Percentiles rank a stretch among this genome's conserved stretches.
Evolutionary conservation across 2,329 filamentous ascomycete species (phyloP).

Genomic region (Trichoderma arundinaceum): DNA sequence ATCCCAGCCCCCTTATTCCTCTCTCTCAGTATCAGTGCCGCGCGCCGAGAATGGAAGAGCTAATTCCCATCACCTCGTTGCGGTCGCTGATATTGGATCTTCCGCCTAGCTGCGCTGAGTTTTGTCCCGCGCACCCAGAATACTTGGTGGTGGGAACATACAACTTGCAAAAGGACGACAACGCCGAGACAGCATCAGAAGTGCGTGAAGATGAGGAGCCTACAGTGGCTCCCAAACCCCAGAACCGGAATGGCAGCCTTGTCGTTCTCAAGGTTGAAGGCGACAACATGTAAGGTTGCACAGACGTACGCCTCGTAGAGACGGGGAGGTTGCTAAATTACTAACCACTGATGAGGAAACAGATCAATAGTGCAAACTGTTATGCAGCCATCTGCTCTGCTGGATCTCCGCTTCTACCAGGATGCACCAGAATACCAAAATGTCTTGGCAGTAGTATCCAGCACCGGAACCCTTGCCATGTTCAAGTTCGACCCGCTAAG

Average conservation of each 20-base stretch:
- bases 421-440: slow-evolving; percentile 45
- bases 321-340: not conserved
- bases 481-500: slow-evolving; percentile 58
- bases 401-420: slow-evolving; percentile 84
- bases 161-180: slow-evolving; percentile 63
- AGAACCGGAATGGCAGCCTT: slow-evolving; percentile 75
- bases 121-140: slow-evolving; percentile 65
- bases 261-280: slow-evolving; percentile 66
- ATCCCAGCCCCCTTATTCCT: not conserved
- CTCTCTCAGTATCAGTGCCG: not conserved
- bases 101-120: slow-evolving; percentile 79
- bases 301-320: not conserved
- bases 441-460: slow-evolving; percentile 76
- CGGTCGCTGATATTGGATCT: slow-evolving; percentile 63
- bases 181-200: slow-evolving; percentile 30
- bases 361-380: slow-evolving; percentile 58
- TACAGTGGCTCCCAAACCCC: slow-evolving; percentile 46
- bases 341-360: slow-evolving; percentile 20
- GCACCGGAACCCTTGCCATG: slow-evolving; percentile 72
- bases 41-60: slow-evolving; percentile 35
- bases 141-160: slow-evolving; percentile 87
- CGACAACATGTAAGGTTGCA: slow-evolving; percentile 59
- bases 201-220: not conserved
- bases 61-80: slow-evolving; percentile 48
- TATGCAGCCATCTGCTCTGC: slow-evolving; percentile 71